These are phyloP conservation scores for Agaricales sp. DNA, from an alignment of 1,284 basidiomycete species.

Conservation along the genomic window DNA sequence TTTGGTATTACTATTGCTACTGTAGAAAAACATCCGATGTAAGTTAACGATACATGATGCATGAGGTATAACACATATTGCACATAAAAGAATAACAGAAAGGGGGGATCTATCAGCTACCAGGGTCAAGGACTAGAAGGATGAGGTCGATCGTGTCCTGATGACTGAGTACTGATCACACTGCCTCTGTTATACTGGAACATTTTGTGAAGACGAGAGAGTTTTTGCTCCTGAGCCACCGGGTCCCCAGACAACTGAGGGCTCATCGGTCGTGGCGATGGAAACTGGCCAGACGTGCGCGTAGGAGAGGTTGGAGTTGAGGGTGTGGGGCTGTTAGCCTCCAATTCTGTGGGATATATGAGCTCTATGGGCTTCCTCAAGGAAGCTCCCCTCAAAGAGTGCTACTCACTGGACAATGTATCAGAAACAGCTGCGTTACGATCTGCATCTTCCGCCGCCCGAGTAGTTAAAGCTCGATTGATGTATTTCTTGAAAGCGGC, in stretches of 20 bases:
- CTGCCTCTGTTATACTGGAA: conserved; percentile 50
- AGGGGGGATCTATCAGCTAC: background rate
- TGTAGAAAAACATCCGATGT: background rate
- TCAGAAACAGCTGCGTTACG: conserved; percentile 65
- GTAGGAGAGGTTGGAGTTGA: conserved; percentile 17
- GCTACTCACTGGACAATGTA: conserved; percentile 61
- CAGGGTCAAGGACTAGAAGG: conserved; percentile 17
- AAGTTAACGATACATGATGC: background rate
- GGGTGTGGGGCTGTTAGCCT: conserved; percentile 37
- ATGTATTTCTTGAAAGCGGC: conserved; percentile 81
- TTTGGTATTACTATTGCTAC: background rate
- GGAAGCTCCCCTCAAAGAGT: no score
- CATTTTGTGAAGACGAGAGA: conserved; percentile 66
- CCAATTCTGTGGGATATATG: conserved; percentile 39
- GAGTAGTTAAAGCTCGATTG: conserved; percentile 68
- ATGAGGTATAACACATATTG: background rate
- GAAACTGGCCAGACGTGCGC: conserved; percentile 13
- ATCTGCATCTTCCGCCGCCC: conserved; percentile 80
- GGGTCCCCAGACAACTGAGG: conserved; percentile 19
- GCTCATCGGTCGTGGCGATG: conserved; percentile 18
- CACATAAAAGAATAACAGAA: background rate
- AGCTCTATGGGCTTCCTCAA: no score
- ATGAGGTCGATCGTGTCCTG: conserved; percentile 23
- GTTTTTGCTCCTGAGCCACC: conserved; percentile 45
- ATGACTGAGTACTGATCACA: conserved; percentile 45